Base-by-base conservation (phyloP, 2,329 filamentous ascomycete species). In the Phialophora expanda region DNA sequence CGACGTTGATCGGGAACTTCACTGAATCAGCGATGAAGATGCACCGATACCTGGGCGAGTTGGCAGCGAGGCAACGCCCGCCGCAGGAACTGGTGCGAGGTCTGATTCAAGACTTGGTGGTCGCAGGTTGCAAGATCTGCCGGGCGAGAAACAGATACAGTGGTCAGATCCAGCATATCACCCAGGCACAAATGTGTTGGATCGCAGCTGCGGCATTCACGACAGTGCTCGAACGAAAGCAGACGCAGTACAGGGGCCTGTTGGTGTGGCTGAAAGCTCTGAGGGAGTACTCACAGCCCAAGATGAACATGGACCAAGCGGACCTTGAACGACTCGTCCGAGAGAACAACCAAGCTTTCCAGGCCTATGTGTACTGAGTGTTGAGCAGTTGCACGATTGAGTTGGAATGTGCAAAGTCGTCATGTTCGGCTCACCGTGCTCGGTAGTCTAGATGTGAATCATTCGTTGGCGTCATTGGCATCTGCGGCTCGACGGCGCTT, bases 1-100 rank as follows among this genome's bases (percentile, higher is more conserved):
- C 79, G n/a, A 96, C 95, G 71, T 80, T 97, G 3, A 86, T 89
- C 73, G 83, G 84, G n/a, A 88, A 87, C 34, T 94, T 97, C 73
- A 73, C 82, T 20, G 92, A 96, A 76, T 88, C 90, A 6, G 93
- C 92, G 8, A 87, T 87, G 79, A 96, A 94, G 79, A 85, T 85
- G 76, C 85, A 87, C 70, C 79, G 83, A 67, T 89, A 89, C 73
- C 78, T 83, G 69, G 82, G 80, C 65, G 88, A 86, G 65, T 80
- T 97, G 34, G 82, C 85, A 1, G 75, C 73, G 38, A 72, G 74
- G 4, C 85, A 84, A 71, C 86, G 85, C 69, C 90, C 90, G 2
- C 77, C 82, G 6, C 74, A 82, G 3, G 77, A 75, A 32, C 76
- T 96, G n/a, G 78, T 94, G 34, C 88, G 84, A 69, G 81, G 82